Conservation (phyloP, 2,329 filamentous ascomycete genomes). For the Coniochaeta ligniaria region DNA sequence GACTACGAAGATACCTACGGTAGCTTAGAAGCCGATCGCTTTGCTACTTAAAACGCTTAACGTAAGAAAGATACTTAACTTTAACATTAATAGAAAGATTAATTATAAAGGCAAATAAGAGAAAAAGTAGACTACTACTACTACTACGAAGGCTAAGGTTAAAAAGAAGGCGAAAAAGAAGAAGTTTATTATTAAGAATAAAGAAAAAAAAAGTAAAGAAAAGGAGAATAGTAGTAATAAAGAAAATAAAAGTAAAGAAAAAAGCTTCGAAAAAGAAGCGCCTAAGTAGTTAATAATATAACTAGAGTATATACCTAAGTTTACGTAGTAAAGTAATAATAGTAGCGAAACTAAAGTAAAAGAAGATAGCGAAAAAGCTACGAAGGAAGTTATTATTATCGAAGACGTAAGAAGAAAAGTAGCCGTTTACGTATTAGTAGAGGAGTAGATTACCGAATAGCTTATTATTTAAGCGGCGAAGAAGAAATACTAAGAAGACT, state of each 20-base stretch:
- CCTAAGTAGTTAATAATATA: constrained; percentile 51
- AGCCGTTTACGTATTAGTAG: constrained; percentile 70
- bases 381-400: constrained; percentile 19
- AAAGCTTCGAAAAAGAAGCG: constrained; percentile 47
- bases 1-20: no score
- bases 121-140: constrained; percentile 36
- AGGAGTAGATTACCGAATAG: constrained; percentile 81
- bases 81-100: no score
- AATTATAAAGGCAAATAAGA: constrained; percentile 44
- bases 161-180: constrained; percentile 49
- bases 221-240: no score
- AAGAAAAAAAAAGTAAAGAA: constrained; percentile 25
- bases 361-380: constrained; percentile 23
- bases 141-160: constrained; percentile 30
- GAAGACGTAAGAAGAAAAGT: constrained; percentile 52
- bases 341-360: constrained; percentile 15
- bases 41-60: no score
- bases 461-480: constrained; percentile 65
- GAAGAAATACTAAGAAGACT: constrained; percentile 82
- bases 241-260: constrained; percentile 15
- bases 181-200: constrained; percentile 52
- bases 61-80: no score
- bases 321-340: constrained; percentile 32
- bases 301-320: constrained; percentile 57
- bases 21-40: no score